Conservation (phyloP, 2,329 filamentous ascomycete genomes). For the Rachicladosporium sp. region DNA sequence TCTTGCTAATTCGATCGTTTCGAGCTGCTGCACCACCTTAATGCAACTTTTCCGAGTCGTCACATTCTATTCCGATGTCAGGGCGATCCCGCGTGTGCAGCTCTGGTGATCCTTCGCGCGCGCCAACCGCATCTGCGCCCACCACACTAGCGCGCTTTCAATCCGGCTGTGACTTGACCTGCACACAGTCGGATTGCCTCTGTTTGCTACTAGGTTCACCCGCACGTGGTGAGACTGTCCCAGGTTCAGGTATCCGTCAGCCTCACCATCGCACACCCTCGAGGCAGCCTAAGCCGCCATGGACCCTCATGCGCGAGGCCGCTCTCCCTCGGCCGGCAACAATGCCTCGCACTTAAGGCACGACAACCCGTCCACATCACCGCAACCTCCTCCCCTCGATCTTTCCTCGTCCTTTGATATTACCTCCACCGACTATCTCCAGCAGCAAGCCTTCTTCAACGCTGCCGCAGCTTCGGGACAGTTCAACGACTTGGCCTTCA, state of each 20-base stretch:
- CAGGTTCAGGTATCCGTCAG: not conserved
- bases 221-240: no score
- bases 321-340: conserved; percentile 15
- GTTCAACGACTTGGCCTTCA: conserved; percentile 23
- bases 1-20: no score
- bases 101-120: no score
- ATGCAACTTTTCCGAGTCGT: no score
- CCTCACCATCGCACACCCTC: conserved; percentile 1
- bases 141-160: no score
- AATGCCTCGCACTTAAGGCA: conserved; percentile 17
- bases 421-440: conserved; percentile 7
- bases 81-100: no score
- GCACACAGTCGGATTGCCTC: no score
- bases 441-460: conserved; percentile 15
- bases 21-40: no score
- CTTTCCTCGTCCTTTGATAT: conserved; percentile 10
- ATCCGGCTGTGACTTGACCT: no score
- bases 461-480: conserved; percentile 11
- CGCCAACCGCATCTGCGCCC: no score
- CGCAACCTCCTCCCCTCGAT: conserved; percentile 13
- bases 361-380: conserved; percentile 16
- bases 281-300: conserved; percentile 3
- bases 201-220: no score
- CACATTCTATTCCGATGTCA: no score
- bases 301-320: conserved; percentile 10